These are phyloP conservation scores for Phlebiopsis gigantea DNA, from an alignment of 768 basidiomycete genomes.

Conservation along the genomic window DNA sequence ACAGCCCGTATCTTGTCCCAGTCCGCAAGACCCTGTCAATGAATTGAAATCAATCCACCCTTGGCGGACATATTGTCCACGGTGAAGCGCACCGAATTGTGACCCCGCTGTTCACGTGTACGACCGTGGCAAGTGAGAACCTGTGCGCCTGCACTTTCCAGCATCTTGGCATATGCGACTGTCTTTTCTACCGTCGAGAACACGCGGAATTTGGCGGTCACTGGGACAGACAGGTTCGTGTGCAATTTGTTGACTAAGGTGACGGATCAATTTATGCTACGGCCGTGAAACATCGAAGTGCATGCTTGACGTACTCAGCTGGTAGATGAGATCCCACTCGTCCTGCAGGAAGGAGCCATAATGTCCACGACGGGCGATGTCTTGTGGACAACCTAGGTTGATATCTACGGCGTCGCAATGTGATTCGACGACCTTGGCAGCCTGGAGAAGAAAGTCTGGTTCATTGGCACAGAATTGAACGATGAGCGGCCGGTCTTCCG, in stretches of 20 bases:
- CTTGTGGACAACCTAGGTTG: constrained; percentile 93
- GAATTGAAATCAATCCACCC: neutral
- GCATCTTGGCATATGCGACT: constrained; percentile 92
- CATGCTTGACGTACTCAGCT: constrained; percentile 51
- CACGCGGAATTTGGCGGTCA: constrained; percentile 94
- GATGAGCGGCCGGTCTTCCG: constrained; percentile 76
- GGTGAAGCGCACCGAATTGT: constrained; percentile 41
- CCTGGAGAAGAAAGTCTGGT: constrained; percentile 66
- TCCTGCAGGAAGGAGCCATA: constrained; percentile 94
- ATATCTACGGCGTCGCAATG: constrained; percentile 93
- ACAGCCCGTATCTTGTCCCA: constrained; percentile 90
- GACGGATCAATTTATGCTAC: neutral
- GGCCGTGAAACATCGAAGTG: neutral
- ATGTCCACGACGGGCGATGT: constrained; percentile 81
- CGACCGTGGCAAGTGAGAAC: constrained; percentile 94
- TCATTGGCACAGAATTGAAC: constrained; percentile 95
- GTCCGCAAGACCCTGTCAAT: constrained; percentile 70
- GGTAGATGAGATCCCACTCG: constrained; percentile 86
- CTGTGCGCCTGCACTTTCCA: constrained; percentile 92
- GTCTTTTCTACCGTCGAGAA: constrained; percentile 85
- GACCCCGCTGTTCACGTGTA: constrained; percentile 86
- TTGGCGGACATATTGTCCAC: no score
- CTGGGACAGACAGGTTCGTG: constrained; percentile 78
- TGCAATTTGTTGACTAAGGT: constrained; percentile 79
- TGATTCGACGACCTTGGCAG: constrained; percentile 71